These are phyloP conservation scores for Phytophthora brassicae DNA, from an alignment of 352 stramenopile species.

Conservation along the genomic window DNA sequence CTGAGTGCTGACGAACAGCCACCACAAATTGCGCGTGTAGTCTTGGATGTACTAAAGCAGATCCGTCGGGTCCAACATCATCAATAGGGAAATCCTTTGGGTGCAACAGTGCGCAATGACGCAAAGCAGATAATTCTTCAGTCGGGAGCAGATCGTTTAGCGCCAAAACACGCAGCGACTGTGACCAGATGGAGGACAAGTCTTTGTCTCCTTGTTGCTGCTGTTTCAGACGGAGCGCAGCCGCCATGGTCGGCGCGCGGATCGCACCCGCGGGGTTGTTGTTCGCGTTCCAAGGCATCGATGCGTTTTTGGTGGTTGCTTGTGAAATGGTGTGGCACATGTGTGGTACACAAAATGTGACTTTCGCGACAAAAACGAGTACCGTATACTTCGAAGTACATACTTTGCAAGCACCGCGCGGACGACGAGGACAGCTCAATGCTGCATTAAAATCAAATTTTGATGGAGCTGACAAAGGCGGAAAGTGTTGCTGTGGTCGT, in stretches of 20 bases:
- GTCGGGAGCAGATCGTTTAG: slow-evolving; percentile 41
- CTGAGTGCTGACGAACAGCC: slow-evolving; percentile 40
- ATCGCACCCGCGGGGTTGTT: slow-evolving; percentile 85
- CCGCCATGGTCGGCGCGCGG: slow-evolving; percentile 67
- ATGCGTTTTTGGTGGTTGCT: slow-evolving; percentile 14
- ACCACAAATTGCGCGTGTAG: slow-evolving; percentile 81
- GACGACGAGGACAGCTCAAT: slow-evolving; percentile 69
- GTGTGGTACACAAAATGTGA: slow-evolving; percentile 19
- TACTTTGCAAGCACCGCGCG: no score
- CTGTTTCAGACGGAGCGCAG: slow-evolving; percentile 55
- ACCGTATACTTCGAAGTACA: no score
- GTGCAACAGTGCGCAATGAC: slow-evolving; percentile 64
- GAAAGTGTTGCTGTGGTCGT: slow-evolving; percentile 77
- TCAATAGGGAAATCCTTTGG: slow-evolving; percentile 55
- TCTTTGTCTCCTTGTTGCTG: slow-evolving; percentile 28
- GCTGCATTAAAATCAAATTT: no score
- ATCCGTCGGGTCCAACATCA: slow-evolving; percentile 7
- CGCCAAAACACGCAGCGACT: slow-evolving; percentile 39
- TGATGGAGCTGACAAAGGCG: slow-evolving; percentile 69
- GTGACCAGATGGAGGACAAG: slow-evolving; percentile 31
- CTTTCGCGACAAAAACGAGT: no score
- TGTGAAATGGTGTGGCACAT: background rate
- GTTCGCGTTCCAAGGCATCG: slow-evolving; percentile 84
- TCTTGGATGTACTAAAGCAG: slow-evolving; percentile 59
- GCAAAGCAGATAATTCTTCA: slow-evolving; percentile 23